phyloP scores from a whole-genome alignment of 2,329 filamentous ascomycete genomes.

The Fusarium pseudonygamai region DNA sequence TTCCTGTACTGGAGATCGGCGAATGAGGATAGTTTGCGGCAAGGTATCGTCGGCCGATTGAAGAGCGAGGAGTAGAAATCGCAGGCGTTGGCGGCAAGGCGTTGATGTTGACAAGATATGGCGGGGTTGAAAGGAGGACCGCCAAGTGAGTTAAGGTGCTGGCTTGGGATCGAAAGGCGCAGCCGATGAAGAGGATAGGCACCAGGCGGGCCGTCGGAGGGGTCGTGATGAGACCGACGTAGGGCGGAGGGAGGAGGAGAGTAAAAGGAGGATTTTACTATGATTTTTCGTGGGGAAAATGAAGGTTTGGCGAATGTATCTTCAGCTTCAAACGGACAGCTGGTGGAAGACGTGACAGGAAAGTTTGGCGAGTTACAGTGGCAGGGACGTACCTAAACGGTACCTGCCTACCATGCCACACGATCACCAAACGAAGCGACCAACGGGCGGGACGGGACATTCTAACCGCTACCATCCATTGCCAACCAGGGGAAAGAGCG shows the following conservation, averaged over 20 bases:
- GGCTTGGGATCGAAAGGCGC: slow-evolving; percentile 19
- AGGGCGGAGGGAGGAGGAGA: background rate
- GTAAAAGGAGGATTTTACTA: slow-evolving; percentile 1
- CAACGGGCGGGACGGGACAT: slow-evolving; percentile 21
- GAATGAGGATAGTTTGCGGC: slow-evolving; percentile 13
- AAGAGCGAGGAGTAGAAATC: slow-evolving; percentile 24
- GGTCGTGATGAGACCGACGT: background rate
- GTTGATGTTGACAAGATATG: slow-evolving; percentile 31
- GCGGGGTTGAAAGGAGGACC: slow-evolving; percentile 41
- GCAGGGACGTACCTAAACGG: slow-evolving; percentile 27
- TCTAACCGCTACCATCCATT: slow-evolving; percentile 17
- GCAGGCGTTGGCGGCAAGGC: slow-evolving; percentile 32
- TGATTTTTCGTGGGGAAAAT: slow-evolving; percentile 7
- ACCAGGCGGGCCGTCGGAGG: slow-evolving; percentile 18
- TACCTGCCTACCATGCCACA: slow-evolving; percentile 25
- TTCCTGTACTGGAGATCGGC: slow-evolving; percentile 32
- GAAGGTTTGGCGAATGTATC: slow-evolving; percentile 22
- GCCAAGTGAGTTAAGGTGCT: slow-evolving; percentile 9
- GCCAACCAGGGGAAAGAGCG: slow-evolving; percentile 10
- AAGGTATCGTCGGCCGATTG: slow-evolving; percentile 31
- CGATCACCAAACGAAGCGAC: slow-evolving; percentile 4
- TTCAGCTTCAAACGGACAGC: slow-evolving; percentile 29
- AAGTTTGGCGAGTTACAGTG: slow-evolving; percentile 36
- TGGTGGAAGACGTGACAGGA: slow-evolving; percentile 33
- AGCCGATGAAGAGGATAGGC: slow-evolving; percentile 29